phyloP scores from a whole-genome alignment of 2,329 filamentous ascomycete genomes.

The Microdochium bolleyi region DNA sequence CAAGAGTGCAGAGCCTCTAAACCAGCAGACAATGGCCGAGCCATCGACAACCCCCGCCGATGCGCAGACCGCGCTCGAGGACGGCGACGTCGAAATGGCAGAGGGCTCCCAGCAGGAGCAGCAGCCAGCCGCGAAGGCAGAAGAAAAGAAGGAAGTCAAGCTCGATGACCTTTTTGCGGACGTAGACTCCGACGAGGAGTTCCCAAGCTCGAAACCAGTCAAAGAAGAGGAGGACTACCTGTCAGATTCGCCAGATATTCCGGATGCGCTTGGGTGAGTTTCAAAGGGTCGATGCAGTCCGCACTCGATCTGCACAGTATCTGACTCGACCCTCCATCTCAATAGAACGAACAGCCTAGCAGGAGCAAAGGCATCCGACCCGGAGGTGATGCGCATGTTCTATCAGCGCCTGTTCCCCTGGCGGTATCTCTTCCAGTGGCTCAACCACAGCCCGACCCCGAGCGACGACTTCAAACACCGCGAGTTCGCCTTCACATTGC shows the following conservation, averaged over 20 bases:
- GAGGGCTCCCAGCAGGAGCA: background rate
- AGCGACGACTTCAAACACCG: conserved; percentile 84
- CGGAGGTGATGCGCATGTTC: conserved; percentile 84
- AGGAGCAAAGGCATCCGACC: conserved; percentile 52
- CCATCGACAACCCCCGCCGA: too few species aligned
- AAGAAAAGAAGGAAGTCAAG: conserved; percentile 37
- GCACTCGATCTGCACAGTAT: background rate
- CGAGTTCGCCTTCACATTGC: conserved; percentile 94
- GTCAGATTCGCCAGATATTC: conserved; percentile 31
- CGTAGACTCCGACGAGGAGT: conserved; percentile 53
- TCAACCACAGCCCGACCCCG: conserved; percentile 85
- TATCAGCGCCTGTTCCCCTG: conserved; percentile 96
- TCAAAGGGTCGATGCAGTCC: background rate
- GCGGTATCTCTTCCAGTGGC: conserved; percentile 91
- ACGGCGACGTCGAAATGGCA: background rate
- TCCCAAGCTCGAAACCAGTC: conserved; percentile 37
- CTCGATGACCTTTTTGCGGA: conserved; percentile 53
- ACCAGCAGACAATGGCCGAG: too few species aligned
- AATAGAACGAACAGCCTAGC: conserved; percentile 13
- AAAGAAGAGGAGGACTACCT: conserved; percentile 20
- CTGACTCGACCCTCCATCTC: background rate
- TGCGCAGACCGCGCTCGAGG: background rate
- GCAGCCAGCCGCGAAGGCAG: conserved; percentile 4
- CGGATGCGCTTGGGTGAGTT: conserved; percentile 36
- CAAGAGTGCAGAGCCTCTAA: too few species aligned